These are phyloP conservation scores for Phytophthora nicotianae DNA, from an alignment of 352 stramenopile species.

Conservation along the genomic window DNA sequence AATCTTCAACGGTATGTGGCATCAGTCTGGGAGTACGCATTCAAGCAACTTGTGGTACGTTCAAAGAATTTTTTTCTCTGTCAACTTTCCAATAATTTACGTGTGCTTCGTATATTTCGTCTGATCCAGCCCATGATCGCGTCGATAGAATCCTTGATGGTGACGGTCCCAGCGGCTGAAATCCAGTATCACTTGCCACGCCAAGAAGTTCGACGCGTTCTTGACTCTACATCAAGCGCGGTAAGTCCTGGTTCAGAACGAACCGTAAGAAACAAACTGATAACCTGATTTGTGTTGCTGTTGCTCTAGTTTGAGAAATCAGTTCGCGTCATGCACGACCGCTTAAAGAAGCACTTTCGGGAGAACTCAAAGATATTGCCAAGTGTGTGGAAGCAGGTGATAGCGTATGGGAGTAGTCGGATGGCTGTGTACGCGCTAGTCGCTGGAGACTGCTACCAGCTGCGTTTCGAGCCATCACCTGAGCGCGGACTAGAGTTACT, in stretches of 20 bases:
- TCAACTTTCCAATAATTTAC: no score
- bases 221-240: conserved; percentile 48
- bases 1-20: conserved; percentile 55
- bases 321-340: conserved; percentile 65
- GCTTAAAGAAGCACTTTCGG: conserved; percentile 78
- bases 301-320: conserved; percentile 66
- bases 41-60: conserved; percentile 63
- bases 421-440: conserved; percentile 58
- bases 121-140: conserved; percentile 52
- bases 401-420: conserved; percentile 44
- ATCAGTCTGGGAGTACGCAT: conserved; percentile 75
- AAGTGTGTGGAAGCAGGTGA: conserved; percentile 56
- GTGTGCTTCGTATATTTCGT: not conserved
- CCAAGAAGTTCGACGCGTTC: conserved; percentile 56
- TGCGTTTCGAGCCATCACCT: conserved; percentile 55
- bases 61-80: not conserved
- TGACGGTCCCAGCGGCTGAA: conserved; percentile 59
- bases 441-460: conserved; percentile 62
- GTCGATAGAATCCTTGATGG: conserved; percentile 56
- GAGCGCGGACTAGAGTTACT: conserved; percentile 51
- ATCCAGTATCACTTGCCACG: conserved; percentile 73
- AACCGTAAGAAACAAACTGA: not conserved
- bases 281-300: conserved; percentile 2
- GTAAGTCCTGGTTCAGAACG: no score
- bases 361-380: conserved; percentile 57